Percentiles rank a stretch among this genome's conserved stretches.
Conservation (phyloP, 2,329 filamentous ascomycete species). For the Alternaria gansuensis region DNA sequence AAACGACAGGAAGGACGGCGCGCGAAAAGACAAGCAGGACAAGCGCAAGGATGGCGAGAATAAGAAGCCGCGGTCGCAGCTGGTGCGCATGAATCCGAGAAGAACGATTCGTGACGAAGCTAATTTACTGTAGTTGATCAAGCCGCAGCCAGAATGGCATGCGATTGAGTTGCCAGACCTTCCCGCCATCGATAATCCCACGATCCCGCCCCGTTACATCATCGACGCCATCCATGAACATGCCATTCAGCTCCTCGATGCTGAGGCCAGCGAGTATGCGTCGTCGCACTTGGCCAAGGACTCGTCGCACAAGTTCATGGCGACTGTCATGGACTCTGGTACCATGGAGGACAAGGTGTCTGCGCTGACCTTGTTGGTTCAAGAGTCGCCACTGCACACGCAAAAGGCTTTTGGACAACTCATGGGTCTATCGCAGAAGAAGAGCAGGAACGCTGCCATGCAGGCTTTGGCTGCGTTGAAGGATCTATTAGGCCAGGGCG, state of each 20-base stretch:
- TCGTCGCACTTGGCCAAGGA: slow-evolving; percentile 76
- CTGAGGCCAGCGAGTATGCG: slow-evolving; percentile 79
- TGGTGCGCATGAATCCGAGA: slow-evolving; percentile 38
- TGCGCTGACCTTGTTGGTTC: slow-evolving; percentile 89
- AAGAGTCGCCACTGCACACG: slow-evolving; percentile 95
- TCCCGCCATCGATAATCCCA: slow-evolving; percentile 56
- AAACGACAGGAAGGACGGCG: slow-evolving; percentile 32
- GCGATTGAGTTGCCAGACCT: slow-evolving; percentile 65
- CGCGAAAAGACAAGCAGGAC: slow-evolving; percentile 27
- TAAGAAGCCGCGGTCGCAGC: slow-evolving; percentile 37
- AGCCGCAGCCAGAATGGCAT: slow-evolving; percentile 74
- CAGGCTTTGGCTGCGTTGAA: slow-evolving; percentile 92
- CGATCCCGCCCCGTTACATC: slow-evolving; percentile 60
- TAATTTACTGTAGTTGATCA: slow-evolving; percentile 60
- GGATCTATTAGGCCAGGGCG: slow-evolving; percentile 90
- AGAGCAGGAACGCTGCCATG: slow-evolving; percentile 90
- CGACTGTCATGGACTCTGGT: slow-evolving; percentile 95
- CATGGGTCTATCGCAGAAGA: slow-evolving; percentile 84
- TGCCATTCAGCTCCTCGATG: slow-evolving; percentile 76
- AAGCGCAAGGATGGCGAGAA: slow-evolving; percentile 48
- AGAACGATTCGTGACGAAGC: slow-evolving; percentile 16
- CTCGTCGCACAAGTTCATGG: slow-evolving; percentile 94
- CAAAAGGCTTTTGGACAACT: slow-evolving; percentile 87
- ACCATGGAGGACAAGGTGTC: slow-evolving; percentile 97
- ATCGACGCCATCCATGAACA: slow-evolving; percentile 71